Percentiles rank a stretch among this genome's conserved stretches.
Evolutionary conservation across 2,329 filamentous ascomycete genomes (phyloP).

Genomic region (Taxawa tesnikishii): DNA sequence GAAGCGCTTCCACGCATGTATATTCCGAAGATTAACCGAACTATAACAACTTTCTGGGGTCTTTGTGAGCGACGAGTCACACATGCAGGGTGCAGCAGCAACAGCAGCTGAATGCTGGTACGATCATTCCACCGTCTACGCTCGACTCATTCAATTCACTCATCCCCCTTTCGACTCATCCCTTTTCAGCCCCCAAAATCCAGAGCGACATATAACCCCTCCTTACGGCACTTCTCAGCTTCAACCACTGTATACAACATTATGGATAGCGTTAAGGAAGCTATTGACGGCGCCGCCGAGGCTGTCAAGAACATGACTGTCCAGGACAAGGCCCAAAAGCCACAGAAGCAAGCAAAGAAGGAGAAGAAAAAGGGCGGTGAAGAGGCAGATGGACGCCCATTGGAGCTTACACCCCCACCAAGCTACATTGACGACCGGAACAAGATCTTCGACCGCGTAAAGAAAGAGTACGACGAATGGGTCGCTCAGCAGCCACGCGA

Average conservation of each 20-base stretch:
- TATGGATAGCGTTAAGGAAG: slow-evolving; percentile 6
- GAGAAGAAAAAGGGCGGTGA: slow-evolving; percentile 30
- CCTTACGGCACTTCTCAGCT: not conserved
- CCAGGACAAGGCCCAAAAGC: slow-evolving; percentile 11
- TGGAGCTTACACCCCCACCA: slow-evolving; percentile 43
- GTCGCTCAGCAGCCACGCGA: slow-evolving; percentile 58
- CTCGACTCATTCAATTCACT: not conserved
- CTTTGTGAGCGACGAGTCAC: too few species aligned
- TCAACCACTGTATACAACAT: slow-evolving; percentile 1
- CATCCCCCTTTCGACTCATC: slow-evolving; percentile 1
- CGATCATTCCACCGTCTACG: not conserved
- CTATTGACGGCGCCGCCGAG: slow-evolving; percentile 32
- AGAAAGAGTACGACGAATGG: slow-evolving; percentile 71
- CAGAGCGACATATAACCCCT: slow-evolving; percentile 4
- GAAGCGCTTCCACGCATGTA: too few species aligned
- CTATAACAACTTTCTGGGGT: too few species aligned
- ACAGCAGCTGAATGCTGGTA: not conserved
- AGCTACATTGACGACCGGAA: slow-evolving; percentile 76
- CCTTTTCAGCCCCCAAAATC: slow-evolving; percentile 1
- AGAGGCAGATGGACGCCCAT: slow-evolving; percentile 25
- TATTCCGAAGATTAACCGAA: too few species aligned
- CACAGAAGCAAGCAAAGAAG: slow-evolving; percentile 35
- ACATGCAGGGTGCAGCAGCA: too few species aligned
- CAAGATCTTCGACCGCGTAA: slow-evolving; percentile 76
- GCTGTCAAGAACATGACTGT: slow-evolving; percentile 49